These are phyloP conservation scores for Rhizophagus clarus DNA, from an alignment of 192 early-diverging fungal genomes.

Conservation along the genomic window DNA sequence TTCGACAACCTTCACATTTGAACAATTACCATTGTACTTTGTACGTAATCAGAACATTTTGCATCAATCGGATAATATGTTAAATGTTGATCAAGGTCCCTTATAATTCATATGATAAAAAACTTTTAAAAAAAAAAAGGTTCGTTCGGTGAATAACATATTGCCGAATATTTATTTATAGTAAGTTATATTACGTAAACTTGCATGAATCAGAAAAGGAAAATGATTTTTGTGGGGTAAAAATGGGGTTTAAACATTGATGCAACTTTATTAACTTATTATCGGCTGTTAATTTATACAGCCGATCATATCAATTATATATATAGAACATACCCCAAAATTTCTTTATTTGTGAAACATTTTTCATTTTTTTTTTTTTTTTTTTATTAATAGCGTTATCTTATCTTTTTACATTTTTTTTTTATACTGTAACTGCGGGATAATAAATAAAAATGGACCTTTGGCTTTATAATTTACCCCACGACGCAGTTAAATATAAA, in stretches of 20 bases:
- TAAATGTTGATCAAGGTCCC: too few species aligned
- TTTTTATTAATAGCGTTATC: background rate
- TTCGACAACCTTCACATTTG: too few species aligned
- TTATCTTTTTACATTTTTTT: background rate
- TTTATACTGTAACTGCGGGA: background rate
- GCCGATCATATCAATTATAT: background rate
- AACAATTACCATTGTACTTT: too few species aligned
- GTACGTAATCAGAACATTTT: too few species aligned
- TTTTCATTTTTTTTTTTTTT: background rate
- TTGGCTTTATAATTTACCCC: background rate
- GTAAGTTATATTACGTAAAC: background rate
- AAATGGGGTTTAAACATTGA: background rate
- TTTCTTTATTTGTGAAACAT: background rate
- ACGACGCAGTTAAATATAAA: conserved; percentile 3
- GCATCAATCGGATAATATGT: too few species aligned
- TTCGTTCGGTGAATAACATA: background rate
- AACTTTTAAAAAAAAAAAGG: too few species aligned
- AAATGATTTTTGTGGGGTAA: conserved; percentile 15
- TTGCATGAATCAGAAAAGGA: background rate
- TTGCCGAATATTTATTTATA: background rate
- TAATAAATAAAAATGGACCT: background rate
- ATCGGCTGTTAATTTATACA: background rate
- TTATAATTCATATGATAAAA: background rate
- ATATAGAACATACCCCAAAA: background rate
- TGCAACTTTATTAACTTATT: conserved; percentile 21